phyloP scores from a whole-genome alignment of 805 yeast genomes.

The Sugiyamaella qingdaonensis region DNA sequence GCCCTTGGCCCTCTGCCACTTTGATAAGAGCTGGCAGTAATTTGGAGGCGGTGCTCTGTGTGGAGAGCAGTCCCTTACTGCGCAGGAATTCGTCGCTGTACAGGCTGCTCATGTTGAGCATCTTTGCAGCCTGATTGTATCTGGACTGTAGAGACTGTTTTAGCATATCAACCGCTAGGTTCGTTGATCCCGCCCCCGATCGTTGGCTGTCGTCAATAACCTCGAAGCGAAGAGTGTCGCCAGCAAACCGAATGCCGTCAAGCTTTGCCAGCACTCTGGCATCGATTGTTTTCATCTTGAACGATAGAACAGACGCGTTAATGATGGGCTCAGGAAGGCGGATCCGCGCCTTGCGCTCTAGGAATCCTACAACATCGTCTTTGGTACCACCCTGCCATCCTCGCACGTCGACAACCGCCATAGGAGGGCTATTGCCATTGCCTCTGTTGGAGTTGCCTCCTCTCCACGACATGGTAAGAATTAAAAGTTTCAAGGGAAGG shows the following conservation, averaged over 20 bases:
- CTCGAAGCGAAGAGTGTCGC: slow-evolving; percentile 55
- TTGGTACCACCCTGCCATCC: slow-evolving; percentile 81
- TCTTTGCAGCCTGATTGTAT: slow-evolving; percentile 57
- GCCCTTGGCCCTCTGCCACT: slow-evolving; percentile 54
- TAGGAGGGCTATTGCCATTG: not conserved
- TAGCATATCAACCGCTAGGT: slow-evolving; percentile 55
- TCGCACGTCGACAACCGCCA: slow-evolving; percentile 50
- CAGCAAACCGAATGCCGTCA: slow-evolving; percentile 81
- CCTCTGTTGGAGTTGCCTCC: not conserved
- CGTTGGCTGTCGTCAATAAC: slow-evolving; percentile 26
- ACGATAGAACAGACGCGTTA: slow-evolving; percentile 56
- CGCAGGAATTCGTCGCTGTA: slow-evolving; percentile 58
- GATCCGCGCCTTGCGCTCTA: slow-evolving; percentile 62
- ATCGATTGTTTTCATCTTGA: slow-evolving; percentile 53
- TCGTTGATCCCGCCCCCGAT: slow-evolving; percentile 4
- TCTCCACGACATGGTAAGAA: slow-evolving; percentile 4
- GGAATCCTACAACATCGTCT: slow-evolving; percentile 63
- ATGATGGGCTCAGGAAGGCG: slow-evolving; percentile 49
- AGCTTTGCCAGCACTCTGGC: slow-evolving; percentile 57
- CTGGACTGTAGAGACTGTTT: slow-evolving; percentile 58
- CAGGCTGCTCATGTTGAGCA: slow-evolving; percentile 67
- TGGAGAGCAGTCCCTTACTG: slow-evolving; percentile 60
- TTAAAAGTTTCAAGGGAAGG: slow-evolving; percentile 4
- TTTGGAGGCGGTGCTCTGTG: slow-evolving; percentile 62
- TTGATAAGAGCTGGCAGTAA: slow-evolving; percentile 88